Evolutionary conservation across 2,329 filamentous ascomycete species (phyloP).

Genomic region (Talaromyces atroroseus): DNA sequence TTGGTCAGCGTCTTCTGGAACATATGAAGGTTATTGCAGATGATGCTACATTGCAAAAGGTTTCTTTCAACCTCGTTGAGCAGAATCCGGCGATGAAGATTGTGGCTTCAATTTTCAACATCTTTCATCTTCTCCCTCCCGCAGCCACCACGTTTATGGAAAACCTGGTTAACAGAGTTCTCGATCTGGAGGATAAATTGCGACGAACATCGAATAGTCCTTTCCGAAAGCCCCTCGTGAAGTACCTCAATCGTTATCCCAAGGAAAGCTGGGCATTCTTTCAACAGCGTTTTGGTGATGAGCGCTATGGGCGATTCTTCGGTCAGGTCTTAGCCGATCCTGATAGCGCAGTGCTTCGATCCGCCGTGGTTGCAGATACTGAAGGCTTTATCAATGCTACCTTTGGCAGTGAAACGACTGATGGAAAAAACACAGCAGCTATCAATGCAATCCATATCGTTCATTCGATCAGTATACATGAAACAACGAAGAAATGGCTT

Average conservation of each 20-base stretch:
- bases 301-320: conserved; percentile 84
- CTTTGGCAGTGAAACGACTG: conserved; percentile 58
- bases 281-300: conserved; percentile 70
- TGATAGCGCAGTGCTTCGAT: conserved; percentile 68
- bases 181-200: conserved; percentile 79
- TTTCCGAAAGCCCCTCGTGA: conserved; percentile 83
- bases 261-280: conserved; percentile 81
- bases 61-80: conserved; percentile 91
- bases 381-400: conserved; percentile 64
- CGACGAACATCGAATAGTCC: conserved; percentile 85
- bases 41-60: conserved; percentile 70
- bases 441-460: conserved; percentile 86
- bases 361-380: conserved; percentile 67
- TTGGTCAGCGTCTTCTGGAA: conserved; percentile 85
- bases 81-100: conserved; percentile 91
- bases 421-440: conserved; percentile 67
- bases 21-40: conserved; percentile 91
- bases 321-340: conserved; percentile 76
- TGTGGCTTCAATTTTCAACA: conserved; percentile 88
- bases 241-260: conserved; percentile 89
- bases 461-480: conserved; percentile 66
- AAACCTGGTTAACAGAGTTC: conserved; percentile 79
- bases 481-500: conserved; percentile 62
- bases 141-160: conserved; percentile 90
- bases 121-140: conserved; percentile 90